These are phyloP conservation scores for Toxicodendron radicans DNA, from an alignment of 345 rosid genomes.

Conservation along the genomic window DNA sequence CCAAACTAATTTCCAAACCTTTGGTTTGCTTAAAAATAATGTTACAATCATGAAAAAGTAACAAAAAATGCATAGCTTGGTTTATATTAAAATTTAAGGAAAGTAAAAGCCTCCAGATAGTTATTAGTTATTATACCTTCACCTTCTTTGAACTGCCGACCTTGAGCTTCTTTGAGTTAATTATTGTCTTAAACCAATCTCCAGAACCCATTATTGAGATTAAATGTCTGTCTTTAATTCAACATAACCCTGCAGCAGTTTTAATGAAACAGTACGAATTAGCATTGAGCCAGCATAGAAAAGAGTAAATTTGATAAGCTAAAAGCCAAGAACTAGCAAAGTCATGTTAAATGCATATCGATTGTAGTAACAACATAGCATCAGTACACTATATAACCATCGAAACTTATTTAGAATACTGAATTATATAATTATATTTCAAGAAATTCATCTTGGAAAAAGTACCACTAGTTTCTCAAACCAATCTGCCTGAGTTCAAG, in stretches of 20 bases:
- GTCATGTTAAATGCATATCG: background rate
- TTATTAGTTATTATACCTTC: constrained; percentile 36
- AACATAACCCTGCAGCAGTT: constrained; percentile 36
- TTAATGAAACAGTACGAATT: constrained; percentile 14
- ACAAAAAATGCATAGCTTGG: background rate
- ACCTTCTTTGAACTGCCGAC: constrained; percentile 39
- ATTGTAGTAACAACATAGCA: background rate
- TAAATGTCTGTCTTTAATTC: constrained; percentile 8
- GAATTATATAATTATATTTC: background rate
- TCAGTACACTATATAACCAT: background rate
- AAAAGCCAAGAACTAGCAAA: background rate
- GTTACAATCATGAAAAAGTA: background rate
- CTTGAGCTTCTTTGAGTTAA: constrained; percentile 65
- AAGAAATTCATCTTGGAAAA: background rate
- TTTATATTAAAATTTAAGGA: constrained; percentile 4
- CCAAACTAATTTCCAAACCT: background rate
- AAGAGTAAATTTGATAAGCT: background rate
- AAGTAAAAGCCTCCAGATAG: background rate
- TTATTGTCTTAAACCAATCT: constrained; percentile 72
- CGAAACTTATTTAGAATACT: background rate
- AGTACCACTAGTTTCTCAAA: background rate
- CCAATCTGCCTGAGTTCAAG: background rate
- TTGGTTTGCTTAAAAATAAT: background rate
- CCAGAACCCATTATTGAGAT: constrained; percentile 71
- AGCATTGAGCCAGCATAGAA: constrained; percentile 11